These are phyloP conservation scores for Allantophomopsis lycopodina DNA, from an alignment of 2,329 filamentous ascomycete species.

Conservation along the genomic window DNA sequence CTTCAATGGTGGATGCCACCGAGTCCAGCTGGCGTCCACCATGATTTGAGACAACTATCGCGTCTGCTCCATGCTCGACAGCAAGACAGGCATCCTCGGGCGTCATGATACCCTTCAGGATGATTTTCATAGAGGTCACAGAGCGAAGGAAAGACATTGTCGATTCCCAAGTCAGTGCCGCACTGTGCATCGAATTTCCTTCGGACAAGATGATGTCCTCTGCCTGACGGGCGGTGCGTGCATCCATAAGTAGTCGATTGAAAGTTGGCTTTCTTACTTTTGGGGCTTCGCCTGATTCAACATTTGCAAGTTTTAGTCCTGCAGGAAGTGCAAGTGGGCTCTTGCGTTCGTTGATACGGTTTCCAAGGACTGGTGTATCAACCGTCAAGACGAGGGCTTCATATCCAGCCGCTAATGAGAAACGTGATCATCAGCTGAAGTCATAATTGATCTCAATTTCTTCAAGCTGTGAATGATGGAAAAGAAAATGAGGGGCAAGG, in stretches of 20 bases:
- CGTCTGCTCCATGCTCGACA: slow-evolving; percentile 43
- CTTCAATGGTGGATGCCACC: too few species aligned
- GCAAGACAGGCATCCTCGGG: slow-evolving; percentile 44
- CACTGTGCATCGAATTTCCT: neutral
- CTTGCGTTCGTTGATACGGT: slow-evolving; percentile 21
- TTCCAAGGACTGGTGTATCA: slow-evolving; percentile 37
- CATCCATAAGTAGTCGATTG: too few species aligned
- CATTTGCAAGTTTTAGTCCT: slow-evolving; percentile 12
- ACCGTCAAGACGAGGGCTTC: slow-evolving; percentile 39
- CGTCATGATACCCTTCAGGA: slow-evolving; percentile 37
- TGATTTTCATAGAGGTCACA: too few species aligned
- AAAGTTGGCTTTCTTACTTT: too few species aligned
- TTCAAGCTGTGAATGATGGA: too few species aligned
- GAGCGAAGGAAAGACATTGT: too few species aligned
- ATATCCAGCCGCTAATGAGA: slow-evolving; percentile 24
- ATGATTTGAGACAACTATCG: slow-evolving; percentile 55
- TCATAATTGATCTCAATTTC: too few species aligned
- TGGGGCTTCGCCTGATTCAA: slow-evolving; percentile 1
- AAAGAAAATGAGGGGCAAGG: too few species aligned
- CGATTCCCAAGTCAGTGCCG: slow-evolving; percentile 12
- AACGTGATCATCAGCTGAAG: too few species aligned
- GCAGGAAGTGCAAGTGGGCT: slow-evolving; percentile 10
- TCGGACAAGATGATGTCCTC: too few species aligned
- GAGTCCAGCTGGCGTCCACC: slow-evolving; percentile 41
- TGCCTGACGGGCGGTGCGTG: too few species aligned